Conservation (phyloP, 1,139 yeast genomes). For the Nakaseomyces nivariensis region DNA sequence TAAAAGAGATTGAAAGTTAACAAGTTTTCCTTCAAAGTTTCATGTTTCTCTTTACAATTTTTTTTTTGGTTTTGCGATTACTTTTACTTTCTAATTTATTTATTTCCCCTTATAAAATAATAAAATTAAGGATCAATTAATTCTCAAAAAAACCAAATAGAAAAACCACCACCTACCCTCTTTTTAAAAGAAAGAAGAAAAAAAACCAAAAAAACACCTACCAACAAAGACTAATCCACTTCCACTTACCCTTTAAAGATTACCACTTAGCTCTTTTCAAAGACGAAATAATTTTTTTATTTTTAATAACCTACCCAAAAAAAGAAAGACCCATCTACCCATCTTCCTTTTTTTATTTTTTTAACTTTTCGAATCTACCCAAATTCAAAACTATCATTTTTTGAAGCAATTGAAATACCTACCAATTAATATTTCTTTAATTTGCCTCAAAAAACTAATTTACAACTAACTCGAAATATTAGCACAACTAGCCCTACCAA, state of each 20-base stretch:
- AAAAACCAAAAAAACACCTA: neutral
- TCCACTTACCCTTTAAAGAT: slow-evolving; percentile 2
- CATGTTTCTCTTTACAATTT: no score
- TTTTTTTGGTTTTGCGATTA: no score
- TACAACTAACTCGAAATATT: no score
- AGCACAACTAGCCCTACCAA: no score
- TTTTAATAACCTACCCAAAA: slow-evolving; percentile 1
- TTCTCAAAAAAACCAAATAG: neutral
- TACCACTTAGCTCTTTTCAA: slow-evolving; percentile 3
- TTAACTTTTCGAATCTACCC: slow-evolving; percentile 2
- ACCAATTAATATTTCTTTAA: neutral
- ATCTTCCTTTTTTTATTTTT: slow-evolving; percentile 1
- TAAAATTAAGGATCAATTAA: neutral
- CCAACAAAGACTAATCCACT: neutral
- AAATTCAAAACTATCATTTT: neutral
- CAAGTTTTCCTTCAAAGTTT: no score
- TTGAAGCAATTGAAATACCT: neutral
- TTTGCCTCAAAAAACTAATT: no score
- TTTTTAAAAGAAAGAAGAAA: neutral
- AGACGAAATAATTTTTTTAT: neutral
- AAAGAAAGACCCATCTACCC: neutral
- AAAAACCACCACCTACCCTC: neutral
- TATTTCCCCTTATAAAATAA: no score
- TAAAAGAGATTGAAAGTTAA: no score
- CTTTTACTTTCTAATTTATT: no score